These are phyloP conservation scores for Aureobasidium sp. DNA, from an alignment of 2,329 filamentous ascomycete genomes.

Conservation along the genomic window DNA sequence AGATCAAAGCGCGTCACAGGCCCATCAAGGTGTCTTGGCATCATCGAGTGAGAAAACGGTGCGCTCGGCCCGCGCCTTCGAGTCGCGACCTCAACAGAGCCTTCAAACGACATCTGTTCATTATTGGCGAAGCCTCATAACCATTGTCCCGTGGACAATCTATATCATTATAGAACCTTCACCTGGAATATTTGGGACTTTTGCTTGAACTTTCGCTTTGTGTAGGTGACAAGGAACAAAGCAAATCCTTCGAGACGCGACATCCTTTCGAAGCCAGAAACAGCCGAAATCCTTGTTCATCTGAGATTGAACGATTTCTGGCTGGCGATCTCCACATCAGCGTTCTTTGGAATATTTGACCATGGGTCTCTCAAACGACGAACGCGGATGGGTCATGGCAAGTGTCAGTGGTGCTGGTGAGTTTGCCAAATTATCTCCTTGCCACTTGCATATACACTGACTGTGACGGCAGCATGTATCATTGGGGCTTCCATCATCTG, in stretches of 20 bases:
- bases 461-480: constrained; percentile 43
- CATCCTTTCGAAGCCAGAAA: background rate
- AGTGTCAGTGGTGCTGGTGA: constrained; percentile 70
- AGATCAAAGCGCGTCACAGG: background rate
- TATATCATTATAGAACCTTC: background rate
- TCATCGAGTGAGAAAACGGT: constrained; percentile 13
- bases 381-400: constrained; percentile 87
- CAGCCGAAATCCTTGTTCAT: background rate
- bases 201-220: background rate
- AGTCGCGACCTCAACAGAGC: constrained; percentile 11
- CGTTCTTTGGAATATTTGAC: background rate
- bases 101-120: background rate
- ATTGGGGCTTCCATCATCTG: constrained; percentile 79
- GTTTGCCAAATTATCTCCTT: constrained; percentile 17
- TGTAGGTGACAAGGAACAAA: background rate
- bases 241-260: constrained; percentile 1
- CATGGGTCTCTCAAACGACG: constrained; percentile 65
- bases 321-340: background rate
- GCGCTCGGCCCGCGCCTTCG: constrained; percentile 9
- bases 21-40: constrained; percentile 15
- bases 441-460: constrained; percentile 8
- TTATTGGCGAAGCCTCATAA: background rate
- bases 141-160: background rate
- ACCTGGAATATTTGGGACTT: no score
- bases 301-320: background rate